Base-by-base conservation (phyloP, 2,329 filamentous ascomycete species). In the Curvularia hawaiiensis region DNA sequence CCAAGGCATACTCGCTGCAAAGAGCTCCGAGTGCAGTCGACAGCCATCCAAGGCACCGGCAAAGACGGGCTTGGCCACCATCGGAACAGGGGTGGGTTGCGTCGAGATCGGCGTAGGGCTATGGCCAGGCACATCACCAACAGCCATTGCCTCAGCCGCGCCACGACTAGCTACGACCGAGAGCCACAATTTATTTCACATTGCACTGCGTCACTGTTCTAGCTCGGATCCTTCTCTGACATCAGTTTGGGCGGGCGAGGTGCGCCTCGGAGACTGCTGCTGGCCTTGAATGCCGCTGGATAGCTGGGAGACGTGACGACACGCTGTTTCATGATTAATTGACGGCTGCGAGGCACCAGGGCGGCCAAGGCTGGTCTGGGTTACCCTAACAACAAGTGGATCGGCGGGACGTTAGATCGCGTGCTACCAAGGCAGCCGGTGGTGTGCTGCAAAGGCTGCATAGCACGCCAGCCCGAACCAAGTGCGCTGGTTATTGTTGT, bases 351-450 rank as follows among this genome's bases (percentile, higher is more conserved):
- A 28, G 20, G 31, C 47, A 35, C 54, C 14, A 45, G 30, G 20
- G 38, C 39, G 28, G 30, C 48, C 30, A 44, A 54, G 51, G 51
- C 55, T 56, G 38, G 43, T 8, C 18, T 30, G 43, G 51, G 43
- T 52, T 50, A 46, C n/a, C 54, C 52, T 54, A 55, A 59, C 59
- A 59, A 51, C 53, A 46, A 22, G 52, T 50, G 45, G 59, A 50
- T 47, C 26, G 26, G 6, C 43, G 43, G 43, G 43, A 46, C 43
- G 43, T 46, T 46, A n/a, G 43, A 46, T 31, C n/a, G 43, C 43
- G 43, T 28, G 43, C 22, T 18, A 26, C 16, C 26, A 46, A 8
- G 11, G 28, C 43, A 46, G n/a, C 28, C 26, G n/a, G 43, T 20
- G 43, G 43, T 20, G 43, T 46, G 26, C 9, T 30, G 28, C 43